These are phyloP conservation scores for Moesziomyces sp. DNA, from an alignment of 1,284 basidiomycete genomes.

Conservation along the genomic window DNA sequence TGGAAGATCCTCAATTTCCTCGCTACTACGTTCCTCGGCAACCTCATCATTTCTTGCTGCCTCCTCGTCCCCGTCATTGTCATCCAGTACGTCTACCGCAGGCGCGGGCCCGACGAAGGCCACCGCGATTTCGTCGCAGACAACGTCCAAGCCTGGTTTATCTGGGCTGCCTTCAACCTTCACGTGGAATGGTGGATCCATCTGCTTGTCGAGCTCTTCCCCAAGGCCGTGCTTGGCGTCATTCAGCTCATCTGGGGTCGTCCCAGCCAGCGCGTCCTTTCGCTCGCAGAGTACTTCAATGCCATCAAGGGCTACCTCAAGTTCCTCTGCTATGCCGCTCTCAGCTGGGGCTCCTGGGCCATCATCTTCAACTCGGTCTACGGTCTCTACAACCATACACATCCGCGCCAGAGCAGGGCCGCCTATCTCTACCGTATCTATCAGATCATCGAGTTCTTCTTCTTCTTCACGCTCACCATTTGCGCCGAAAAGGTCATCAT, in stretches of 20 bases:
- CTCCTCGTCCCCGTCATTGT: constrained; percentile 60
- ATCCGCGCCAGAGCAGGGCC: constrained; percentile 45
- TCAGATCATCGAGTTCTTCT: constrained; percentile 64
- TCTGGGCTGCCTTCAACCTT: constrained; percentile 66
- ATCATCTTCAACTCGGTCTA: constrained; percentile 64
- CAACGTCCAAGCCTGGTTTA: constrained; percentile 64
- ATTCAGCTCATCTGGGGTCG: constrained; percentile 59
- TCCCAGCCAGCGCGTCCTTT: constrained; percentile 52
- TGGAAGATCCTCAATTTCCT: constrained; percentile 58
- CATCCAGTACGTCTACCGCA: constrained; percentile 59
- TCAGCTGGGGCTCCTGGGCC: constrained; percentile 63
- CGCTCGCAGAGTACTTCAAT: constrained; percentile 58
- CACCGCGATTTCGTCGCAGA: constrained; percentile 57
- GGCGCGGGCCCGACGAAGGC: constrained; percentile 21
- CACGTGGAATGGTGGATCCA: constrained; percentile 65
- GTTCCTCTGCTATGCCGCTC: constrained; percentile 58
- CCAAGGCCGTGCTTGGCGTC: constrained; percentile 42
- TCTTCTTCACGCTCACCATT: constrained; percentile 63
- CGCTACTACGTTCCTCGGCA: constrained; percentile 60
- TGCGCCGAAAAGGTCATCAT: constrained; percentile 62
- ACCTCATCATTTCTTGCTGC: constrained; percentile 54
- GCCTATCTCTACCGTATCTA: constrained; percentile 62
- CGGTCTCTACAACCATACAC: constrained; percentile 50
- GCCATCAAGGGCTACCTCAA: constrained; percentile 63
- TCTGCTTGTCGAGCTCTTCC: constrained; percentile 60